Conservation (phyloP, 441 rosid genomes). For the Isatis lusitanica region DNA sequence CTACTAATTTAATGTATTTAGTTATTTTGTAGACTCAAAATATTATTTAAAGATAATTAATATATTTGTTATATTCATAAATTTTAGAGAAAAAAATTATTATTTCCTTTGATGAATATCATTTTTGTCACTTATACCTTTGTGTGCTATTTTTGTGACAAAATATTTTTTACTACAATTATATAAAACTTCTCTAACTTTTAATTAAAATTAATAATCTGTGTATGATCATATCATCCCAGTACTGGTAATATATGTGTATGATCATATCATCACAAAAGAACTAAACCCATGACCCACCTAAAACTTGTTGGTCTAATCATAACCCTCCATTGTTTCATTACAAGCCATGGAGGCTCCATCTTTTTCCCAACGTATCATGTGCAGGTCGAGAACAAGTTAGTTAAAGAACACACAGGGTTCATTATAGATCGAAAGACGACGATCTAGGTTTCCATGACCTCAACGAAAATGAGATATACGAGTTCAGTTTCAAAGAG, state of each 20-base stretch:
- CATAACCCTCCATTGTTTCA: background rate
- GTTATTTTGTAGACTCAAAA: too few relatives aligned
- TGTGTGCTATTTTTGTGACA: too few relatives aligned
- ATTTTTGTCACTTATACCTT: too few relatives aligned
- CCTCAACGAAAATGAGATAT: background rate
- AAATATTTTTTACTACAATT: too few relatives aligned
- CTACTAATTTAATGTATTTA: too few relatives aligned
- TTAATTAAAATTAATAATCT: background rate
- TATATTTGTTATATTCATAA: too few relatives aligned
- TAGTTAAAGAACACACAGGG: background rate
- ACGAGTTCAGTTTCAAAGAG: background rate
- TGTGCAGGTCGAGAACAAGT: background rate
- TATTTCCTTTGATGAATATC: too few relatives aligned
- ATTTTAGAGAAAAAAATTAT: too few relatives aligned
- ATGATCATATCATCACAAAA: background rate
- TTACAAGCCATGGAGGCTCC: background rate
- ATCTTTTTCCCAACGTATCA: background rate
- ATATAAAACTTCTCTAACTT: too few relatives aligned
- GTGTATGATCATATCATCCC: too few relatives aligned
- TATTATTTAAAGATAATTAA: too few relatives aligned
- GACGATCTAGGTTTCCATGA: background rate
- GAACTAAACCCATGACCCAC: background rate
- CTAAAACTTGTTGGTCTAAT: background rate
- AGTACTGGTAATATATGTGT: too few relatives aligned
- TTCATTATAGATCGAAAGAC: background rate